A percentile compares a stretch with the other conserved stretches of the same genome.
phyloP scores from a whole-genome alignment of 768 basidiomycete genomes.

The Collybia sp. region DNA sequence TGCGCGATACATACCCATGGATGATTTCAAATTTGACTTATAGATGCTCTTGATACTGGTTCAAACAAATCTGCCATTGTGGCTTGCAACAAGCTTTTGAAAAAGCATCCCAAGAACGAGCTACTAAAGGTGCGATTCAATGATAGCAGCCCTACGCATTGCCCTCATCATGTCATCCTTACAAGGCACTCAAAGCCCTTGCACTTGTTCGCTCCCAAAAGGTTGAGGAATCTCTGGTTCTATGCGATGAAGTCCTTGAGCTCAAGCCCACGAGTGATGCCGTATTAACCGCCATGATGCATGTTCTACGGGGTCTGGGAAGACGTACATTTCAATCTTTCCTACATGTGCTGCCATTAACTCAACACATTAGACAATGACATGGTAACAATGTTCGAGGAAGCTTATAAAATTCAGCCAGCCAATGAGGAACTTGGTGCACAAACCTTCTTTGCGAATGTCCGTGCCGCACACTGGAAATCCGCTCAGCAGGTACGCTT shows the following conservation, averaged over 20 bases:
- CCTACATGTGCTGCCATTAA: constrained; percentile 1
- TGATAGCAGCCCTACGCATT: constrained; percentile 10
- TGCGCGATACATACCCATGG: background rate
- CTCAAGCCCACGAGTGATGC: constrained; percentile 69
- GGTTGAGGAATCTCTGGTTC: constrained; percentile 72
- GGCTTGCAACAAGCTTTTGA: constrained; percentile 82
- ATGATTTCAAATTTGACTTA: background rate
- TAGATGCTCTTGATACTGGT: constrained; percentile 83
- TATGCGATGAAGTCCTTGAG: constrained; percentile 79
- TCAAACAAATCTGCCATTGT: constrained; percentile 86
- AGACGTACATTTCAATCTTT: constrained; percentile 38
- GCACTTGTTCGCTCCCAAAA: constrained; percentile 83
- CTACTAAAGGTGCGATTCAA: constrained; percentile 54
- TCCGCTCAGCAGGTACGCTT: constrained; percentile 68
- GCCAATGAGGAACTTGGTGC: constrained; percentile 77
- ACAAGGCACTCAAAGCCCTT: constrained; percentile 76
- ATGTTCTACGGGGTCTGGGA: constrained; percentile 75
- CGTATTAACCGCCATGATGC: constrained; percentile 77
- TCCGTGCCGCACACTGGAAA: constrained; percentile 80
- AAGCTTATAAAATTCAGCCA: constrained; percentile 80
- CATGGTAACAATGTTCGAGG: constrained; percentile 81
- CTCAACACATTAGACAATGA: constrained; percentile 50
- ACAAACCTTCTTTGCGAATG: constrained; percentile 84
- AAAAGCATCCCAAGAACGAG: constrained; percentile 74
- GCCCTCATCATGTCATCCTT: constrained; percentile 3